Percentiles rank a stretch among this genome's conserved stretches.
phyloP scores from a whole-genome alignment of 805 yeast species.

The Millerozyma miso region DNA sequence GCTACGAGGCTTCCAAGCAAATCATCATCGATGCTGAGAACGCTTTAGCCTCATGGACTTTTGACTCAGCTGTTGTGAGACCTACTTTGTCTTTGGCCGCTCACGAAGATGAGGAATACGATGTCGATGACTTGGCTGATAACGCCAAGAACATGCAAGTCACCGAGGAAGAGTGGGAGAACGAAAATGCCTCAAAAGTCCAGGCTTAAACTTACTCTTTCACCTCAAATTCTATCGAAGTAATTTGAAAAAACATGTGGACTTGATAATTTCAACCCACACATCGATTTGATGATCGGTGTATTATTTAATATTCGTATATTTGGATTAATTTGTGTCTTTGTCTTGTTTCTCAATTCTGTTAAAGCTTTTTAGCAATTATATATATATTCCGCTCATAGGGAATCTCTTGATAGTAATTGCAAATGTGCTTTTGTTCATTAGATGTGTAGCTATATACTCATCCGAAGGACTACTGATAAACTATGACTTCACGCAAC shows the following conservation, averaged over 20 bases:
- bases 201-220: not conserved
- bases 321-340: not conserved
- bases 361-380: not conserved
- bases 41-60: constrained; percentile 94
- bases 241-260: not conserved
- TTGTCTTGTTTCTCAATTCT: not conserved
- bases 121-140: constrained; percentile 40
- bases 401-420: not conserved
- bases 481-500: too few relatives aligned
- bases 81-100: constrained; percentile 77
- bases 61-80: constrained; percentile 91
- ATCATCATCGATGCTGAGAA: constrained; percentile 95
- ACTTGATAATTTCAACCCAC: not conserved
- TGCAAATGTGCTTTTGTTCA: not conserved
- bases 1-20: constrained; percentile 97
- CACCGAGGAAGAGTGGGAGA: constrained; percentile 52
- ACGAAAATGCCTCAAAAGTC: constrained; percentile 3
- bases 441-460: not conserved
- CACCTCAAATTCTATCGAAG: not conserved
- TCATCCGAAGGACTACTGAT: too few relatives aligned
- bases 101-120: constrained; percentile 54
- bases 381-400: too few relatives aligned
- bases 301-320: not conserved
- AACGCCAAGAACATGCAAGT: constrained; percentile 43
- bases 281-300: not conserved